phyloP scores from a whole-genome alignment of 1,284 basidiomycete species.

The Agaricales sp. region DNA sequence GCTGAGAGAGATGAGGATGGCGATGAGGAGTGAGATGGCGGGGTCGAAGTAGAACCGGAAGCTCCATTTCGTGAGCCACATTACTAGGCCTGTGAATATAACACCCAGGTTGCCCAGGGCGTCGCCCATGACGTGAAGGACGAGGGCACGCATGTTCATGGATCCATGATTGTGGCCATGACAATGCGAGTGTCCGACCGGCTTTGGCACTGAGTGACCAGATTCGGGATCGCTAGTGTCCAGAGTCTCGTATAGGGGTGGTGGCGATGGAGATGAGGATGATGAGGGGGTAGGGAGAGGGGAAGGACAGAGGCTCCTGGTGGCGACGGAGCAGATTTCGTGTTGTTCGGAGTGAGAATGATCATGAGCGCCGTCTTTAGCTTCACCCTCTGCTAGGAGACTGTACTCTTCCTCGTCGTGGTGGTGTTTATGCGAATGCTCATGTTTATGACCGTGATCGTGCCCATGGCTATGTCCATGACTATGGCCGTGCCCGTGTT shows the following conservation, averaged over 20 bases:
- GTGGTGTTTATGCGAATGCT: slow-evolving; percentile 3
- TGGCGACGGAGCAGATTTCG: not conserved
- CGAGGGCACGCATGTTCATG: slow-evolving; percentile 97
- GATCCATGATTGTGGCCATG: slow-evolving; percentile 61
- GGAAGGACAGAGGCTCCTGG: not conserved
- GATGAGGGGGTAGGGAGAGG: not conserved
- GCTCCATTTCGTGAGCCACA: slow-evolving; percentile 74
- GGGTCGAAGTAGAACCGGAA: slow-evolving; percentile 94
- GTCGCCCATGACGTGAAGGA: slow-evolving; percentile 94
- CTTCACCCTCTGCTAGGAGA: not conserved
- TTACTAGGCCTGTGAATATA: slow-evolving; percentile 88
- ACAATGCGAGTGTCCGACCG: slow-evolving; percentile 14
- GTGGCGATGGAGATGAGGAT: not conserved
- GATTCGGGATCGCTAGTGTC: not conserved
- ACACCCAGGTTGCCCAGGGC: slow-evolving; percentile 98
- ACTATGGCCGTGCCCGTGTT: slow-evolving; percentile 33
- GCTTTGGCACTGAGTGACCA: slow-evolving; percentile 10
- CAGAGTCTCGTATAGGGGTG: not conserved
- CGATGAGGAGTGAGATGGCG: slow-evolving; percentile 89
- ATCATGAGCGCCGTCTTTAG: no score
- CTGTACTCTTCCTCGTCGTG: slow-evolving; percentile 1
- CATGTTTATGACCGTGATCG: not conserved
- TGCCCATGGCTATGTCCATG: slow-evolving; percentile 19
- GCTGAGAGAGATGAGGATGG: slow-evolving; percentile 93
- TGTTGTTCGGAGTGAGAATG: not conserved